phyloP scores from a whole-genome alignment of 345 rosid genomes.

The Citrus glauca region DNA sequence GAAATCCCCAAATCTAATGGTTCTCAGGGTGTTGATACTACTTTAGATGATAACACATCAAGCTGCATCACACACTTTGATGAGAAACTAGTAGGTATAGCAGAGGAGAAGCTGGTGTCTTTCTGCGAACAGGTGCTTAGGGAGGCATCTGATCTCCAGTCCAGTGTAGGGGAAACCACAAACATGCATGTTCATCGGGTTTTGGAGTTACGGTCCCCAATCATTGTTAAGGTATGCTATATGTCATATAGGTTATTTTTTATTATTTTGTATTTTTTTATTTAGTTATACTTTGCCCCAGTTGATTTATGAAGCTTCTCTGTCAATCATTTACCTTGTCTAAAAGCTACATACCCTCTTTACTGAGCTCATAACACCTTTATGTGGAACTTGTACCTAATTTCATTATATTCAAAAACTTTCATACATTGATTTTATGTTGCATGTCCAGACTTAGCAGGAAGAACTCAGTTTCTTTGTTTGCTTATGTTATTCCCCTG shows the following conservation, averaged over 20 bases:
- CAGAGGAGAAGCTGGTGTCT: conserved; percentile 80
- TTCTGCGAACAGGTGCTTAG: conserved; percentile 86
- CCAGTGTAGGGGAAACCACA: conserved; percentile 62
- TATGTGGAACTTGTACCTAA: background rate
- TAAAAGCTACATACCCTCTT: conserved; percentile 5
- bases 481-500: background rate
- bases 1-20: conserved; percentile 29
- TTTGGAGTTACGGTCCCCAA: conserved; percentile 83
- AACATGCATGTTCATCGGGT: conserved; percentile 87
- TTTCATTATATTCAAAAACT: background rate
- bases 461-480: background rate
- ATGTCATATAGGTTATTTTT: background rate
- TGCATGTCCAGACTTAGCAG: background rate
- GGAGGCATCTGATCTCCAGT: conserved; percentile 86
- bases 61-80: conserved; percentile 13
- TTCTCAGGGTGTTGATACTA: conserved; percentile 25
- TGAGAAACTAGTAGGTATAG: conserved; percentile 58
- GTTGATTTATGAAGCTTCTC: background rate
- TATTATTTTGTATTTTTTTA: background rate
- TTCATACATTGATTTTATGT: background rate
- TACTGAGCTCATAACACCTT: background rate
- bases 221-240: conserved; percentile 75
- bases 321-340: background rate
- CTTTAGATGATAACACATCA: conserved; percentile 23
- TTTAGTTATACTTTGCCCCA: background rate